A percentile compares a stretch with the other conserved stretches of the same genome.
phyloP scores from a whole-genome alignment of 2,329 filamentous ascomycete species.

The Dendryphion nanum region DNA sequence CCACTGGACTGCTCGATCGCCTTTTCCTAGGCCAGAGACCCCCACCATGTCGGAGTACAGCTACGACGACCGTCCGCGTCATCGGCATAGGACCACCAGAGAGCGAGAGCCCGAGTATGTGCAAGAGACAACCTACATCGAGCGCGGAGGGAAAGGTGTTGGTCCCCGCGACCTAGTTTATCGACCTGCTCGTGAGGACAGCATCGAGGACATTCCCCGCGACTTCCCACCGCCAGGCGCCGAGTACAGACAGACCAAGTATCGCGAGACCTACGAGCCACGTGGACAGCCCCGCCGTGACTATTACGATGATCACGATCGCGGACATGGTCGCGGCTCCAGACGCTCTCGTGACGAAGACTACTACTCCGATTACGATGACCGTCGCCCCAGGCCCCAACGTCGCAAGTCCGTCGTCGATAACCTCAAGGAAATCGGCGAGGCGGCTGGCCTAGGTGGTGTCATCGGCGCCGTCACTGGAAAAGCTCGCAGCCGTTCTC shows the following conservation, averaged over 20 bases:
- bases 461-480: conserved; percentile 51
- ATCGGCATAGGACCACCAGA: conserved; percentile 41
- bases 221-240: conserved; percentile 74
- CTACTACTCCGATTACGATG: conserved; percentile 47
- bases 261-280: conserved; percentile 49
- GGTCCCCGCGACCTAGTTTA: conserved; percentile 50
- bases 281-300: conserved; percentile 63
- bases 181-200: conserved; percentile 68
- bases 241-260: conserved; percentile 46
- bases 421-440: conserved; percentile 52
- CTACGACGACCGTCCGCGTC: conserved; percentile 49
- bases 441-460: conserved; percentile 58
- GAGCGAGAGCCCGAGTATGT: conserved; percentile 52
- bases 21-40: background rate
- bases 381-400: conserved; percentile 43
- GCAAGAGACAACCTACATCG: conserved; percentile 51
- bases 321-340: conserved; percentile 42
- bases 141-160: conserved; percentile 46
- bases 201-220: conserved; percentile 80
- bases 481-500: conserved; percentile 60
- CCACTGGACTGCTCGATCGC: background rate
- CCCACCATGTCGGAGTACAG: conserved; percentile 50
- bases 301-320: conserved; percentile 55
- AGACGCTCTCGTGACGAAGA: conserved; percentile 50
- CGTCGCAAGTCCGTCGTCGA: conserved; percentile 60